phyloP scores from a whole-genome alignment of 768 basidiomycete genomes.

The Hericium rajendrae region DNA sequence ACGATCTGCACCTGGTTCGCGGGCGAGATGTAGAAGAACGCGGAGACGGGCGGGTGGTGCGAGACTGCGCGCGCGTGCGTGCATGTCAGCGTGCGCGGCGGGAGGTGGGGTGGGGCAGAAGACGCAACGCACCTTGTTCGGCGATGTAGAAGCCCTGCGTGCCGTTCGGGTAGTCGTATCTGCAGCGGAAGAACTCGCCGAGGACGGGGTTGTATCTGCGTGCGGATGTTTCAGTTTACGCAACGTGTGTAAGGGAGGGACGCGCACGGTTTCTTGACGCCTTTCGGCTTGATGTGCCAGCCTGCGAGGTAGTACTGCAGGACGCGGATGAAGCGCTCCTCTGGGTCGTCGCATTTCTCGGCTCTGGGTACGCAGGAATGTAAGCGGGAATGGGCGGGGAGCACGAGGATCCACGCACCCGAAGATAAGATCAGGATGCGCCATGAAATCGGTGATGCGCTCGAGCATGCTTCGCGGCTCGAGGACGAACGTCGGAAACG shows the following conservation, averaged over 20 bases:
- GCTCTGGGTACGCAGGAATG: conserved; percentile 39
- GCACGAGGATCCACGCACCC: conserved; percentile 51
- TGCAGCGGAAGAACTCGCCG: conserved; percentile 96
- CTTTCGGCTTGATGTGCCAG: conserved; percentile 99
- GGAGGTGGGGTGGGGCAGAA: neutral
- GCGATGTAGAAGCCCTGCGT: conserved; percentile 95
- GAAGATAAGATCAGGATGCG: conserved; percentile 95
- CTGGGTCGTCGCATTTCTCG: conserved; percentile 67
- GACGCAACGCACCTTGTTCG: conserved; percentile 64
- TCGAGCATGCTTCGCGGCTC: conserved; percentile 97
- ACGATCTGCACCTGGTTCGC: conserved; percentile 79
- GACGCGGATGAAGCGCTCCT: conserved; percentile 87
- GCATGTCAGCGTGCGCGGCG: neutral
- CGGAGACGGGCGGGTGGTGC: conserved; percentile 89
- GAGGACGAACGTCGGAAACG: conserved; percentile 89
- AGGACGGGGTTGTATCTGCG: conserved; percentile 90
- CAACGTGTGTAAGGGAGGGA: conserved; percentile 2
- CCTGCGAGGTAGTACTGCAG: conserved; percentile 95
- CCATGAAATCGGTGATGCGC: conserved; percentile 98
- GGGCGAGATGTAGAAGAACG: conserved; percentile 94
- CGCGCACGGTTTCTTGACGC: conserved; percentile 95
- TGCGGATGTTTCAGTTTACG: neutral
- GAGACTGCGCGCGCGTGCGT: conserved; percentile 48
- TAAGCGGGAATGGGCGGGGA: neutral
- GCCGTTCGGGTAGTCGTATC: conserved; percentile 86